Evolutionary conservation across 768 basidiomycete genomes (phyloP).

Genomic region (Psilocybe sp.): DNA sequence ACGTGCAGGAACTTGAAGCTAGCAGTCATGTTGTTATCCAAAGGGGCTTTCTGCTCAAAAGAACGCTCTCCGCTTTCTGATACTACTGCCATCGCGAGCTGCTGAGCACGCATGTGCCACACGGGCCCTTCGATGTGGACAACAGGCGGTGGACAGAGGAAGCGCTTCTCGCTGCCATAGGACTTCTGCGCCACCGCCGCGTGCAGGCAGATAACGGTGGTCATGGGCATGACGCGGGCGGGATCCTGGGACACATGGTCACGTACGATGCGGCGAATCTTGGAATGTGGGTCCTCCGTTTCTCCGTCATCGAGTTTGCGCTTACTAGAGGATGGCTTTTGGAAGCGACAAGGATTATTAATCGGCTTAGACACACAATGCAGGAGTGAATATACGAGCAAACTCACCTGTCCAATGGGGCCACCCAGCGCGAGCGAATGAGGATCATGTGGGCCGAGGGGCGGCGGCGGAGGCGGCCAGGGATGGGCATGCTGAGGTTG

Average conservation of each 20-base stretch:
- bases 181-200: conserved; percentile 95
- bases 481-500: conserved; percentile 13
- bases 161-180: conserved; percentile 93
- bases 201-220: conserved; percentile 86
- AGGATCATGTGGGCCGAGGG: conserved; percentile 17
- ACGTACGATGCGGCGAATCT: conserved; percentile 82
- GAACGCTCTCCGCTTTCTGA: conserved; percentile 81
- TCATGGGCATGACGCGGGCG: conserved; percentile 79
- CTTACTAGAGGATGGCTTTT: conserved; percentile 52
- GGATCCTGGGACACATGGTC: conserved; percentile 80
- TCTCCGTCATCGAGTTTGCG: conserved; percentile 72
- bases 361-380: not conserved
- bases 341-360: not conserved
- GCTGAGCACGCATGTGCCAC: conserved; percentile 78
- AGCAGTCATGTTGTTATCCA: conserved; percentile 82
- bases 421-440: conserved; percentile 28
- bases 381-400: not conserved
- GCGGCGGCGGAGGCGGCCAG: conserved; percentile 38
- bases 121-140: conserved; percentile 90
- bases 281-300: conserved; percentile 65
- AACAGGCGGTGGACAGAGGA: conserved; percentile 90
- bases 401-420: conserved; percentile 18
- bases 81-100: conserved; percentile 82
- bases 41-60: conserved; percentile 78
- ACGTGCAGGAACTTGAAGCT: conserved; percentile 93